phyloP scores from a whole-genome alignment of 495 filamentous ascomycete species.

The Aspergillus funiculosus region DNA sequence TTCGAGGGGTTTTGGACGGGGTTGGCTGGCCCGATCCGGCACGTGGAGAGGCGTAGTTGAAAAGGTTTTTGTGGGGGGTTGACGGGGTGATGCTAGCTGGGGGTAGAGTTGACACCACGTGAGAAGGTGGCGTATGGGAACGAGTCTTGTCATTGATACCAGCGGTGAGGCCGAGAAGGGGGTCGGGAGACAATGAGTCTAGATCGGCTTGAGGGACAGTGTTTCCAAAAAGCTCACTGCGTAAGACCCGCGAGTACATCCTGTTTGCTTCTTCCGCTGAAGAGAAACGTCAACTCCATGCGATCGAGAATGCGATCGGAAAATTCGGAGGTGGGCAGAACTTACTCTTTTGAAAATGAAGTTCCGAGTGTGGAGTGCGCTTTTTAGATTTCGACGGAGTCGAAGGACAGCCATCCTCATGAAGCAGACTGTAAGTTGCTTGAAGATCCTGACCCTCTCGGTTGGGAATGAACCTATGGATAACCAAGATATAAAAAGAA shows the following conservation, averaged over 20 bases:
- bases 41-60: slow-evolving; percentile 82
- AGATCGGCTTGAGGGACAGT: slow-evolving; percentile 79
- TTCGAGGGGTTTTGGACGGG: slow-evolving; percentile 83
- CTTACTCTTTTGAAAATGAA: slow-evolving; percentile 91
- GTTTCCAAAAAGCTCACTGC: slow-evolving; percentile 84
- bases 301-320: not conserved
- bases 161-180: slow-evolving; percentile 51
- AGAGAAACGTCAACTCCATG: slow-evolving; percentile 35
- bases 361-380: slow-evolving; percentile 80
- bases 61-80: slow-evolving; percentile 95
- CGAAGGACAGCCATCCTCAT: slow-evolving; percentile 86
- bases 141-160: slow-evolving; percentile 63
- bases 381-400: slow-evolving; percentile 80
- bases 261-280: slow-evolving; percentile 92
- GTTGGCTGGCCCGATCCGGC: slow-evolving; percentile 69
- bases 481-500: no score
- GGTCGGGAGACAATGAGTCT: slow-evolving; percentile 58
- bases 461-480: slow-evolving; percentile 95
- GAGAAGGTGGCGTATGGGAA: slow-evolving; percentile 74
- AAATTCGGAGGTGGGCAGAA: slow-evolving; percentile 4
- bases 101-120: slow-evolving; percentile 53
- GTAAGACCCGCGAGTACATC: slow-evolving; percentile 81
- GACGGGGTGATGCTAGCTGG: slow-evolving; percentile 76
- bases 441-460: slow-evolving; percentile 88
- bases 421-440: slow-evolving; percentile 82